Percentiles rank a stretch among this genome's conserved stretches.
phyloP scores from a whole-genome alignment of 805 yeast species.

The Lipomyces starkeyi region DNA sequence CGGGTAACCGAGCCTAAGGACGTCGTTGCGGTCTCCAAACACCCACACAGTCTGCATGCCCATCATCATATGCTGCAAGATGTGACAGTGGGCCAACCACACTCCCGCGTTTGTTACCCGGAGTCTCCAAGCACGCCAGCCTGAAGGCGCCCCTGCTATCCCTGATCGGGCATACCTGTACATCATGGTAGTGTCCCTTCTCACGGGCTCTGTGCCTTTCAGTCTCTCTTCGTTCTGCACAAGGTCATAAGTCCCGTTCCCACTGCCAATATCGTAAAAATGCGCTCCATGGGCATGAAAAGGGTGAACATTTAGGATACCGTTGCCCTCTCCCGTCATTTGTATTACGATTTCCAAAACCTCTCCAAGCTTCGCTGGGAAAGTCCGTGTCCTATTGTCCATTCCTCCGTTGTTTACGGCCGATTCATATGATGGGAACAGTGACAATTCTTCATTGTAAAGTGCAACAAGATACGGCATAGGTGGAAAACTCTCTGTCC shows the following conservation, averaged over 20 bases:
- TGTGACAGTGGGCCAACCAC: slow-evolving; percentile 1
- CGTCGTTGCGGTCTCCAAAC: background rate
- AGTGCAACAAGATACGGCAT: slow-evolving; percentile 1
- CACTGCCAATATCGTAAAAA: background rate
- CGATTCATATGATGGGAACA: background rate
- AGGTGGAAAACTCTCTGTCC: background rate
- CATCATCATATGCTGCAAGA: background rate
- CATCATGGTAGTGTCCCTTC: background rate
- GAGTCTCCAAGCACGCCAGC: slow-evolving; percentile 7
- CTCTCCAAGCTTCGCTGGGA: slow-evolving; percentile 7
- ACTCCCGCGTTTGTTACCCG: slow-evolving; percentile 3
- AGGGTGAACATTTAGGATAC: background rate
- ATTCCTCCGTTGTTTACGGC: background rate
- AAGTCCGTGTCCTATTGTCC: background rate
- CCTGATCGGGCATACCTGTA: background rate
- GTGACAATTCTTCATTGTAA: background rate
- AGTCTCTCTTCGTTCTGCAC: background rate
- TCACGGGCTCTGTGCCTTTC: background rate
- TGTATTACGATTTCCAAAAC: slow-evolving; percentile 5
- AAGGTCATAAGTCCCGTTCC: background rate
- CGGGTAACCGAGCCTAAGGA: background rate
- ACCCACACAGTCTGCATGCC: slow-evolving; percentile 9
- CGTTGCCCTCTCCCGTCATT: background rate
- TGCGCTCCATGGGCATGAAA: slow-evolving; percentile 3
- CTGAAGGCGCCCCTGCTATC: background rate